A percentile compares a stretch with the other conserved stretches of the same genome.
These are phyloP conservation scores for Medicago truncatula DNA, from an alignment of 306 rosid genomes.

Conservation along the genomic window MtrunA17r5.0-ANR NC_053044.1:30543501-30544000, in stretches of 20 bases:
- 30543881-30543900: slow-evolving; percentile 94
- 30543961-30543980: slow-evolving; percentile 98
- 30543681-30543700: slow-evolving; percentile 40
- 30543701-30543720: slow-evolving; percentile 14
- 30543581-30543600: slow-evolving; percentile 95
- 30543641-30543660: slow-evolving; percentile 49
- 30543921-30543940: slow-evolving; percentile 87
- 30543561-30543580: slow-evolving; percentile 92
- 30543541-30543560: slow-evolving; percentile 77
- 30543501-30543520: slow-evolving; percentile 83
- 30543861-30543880: slow-evolving; percentile 92
- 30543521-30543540: slow-evolving; percentile 91
- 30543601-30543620: slow-evolving; percentile 86
- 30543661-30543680: slow-evolving; percentile 60
- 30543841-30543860: slow-evolving; percentile 94
- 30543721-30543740: not conserved
- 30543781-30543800: slow-evolving; percentile 76
- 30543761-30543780: slow-evolving; percentile 97
- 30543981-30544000: slow-evolving; percentile 98
- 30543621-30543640: slow-evolving; percentile 52
- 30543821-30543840: slow-evolving; percentile 92
- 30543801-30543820: slow-evolving; percentile 75
- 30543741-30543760: slow-evolving; percentile 59
- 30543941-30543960: slow-evolving; percentile 68
- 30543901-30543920: slow-evolving; percentile 91